These are phyloP conservation scores for Peronosclerospora sorghi DNA, from an alignment of 352 stramenopile species.

Conservation along the genomic window DNA sequence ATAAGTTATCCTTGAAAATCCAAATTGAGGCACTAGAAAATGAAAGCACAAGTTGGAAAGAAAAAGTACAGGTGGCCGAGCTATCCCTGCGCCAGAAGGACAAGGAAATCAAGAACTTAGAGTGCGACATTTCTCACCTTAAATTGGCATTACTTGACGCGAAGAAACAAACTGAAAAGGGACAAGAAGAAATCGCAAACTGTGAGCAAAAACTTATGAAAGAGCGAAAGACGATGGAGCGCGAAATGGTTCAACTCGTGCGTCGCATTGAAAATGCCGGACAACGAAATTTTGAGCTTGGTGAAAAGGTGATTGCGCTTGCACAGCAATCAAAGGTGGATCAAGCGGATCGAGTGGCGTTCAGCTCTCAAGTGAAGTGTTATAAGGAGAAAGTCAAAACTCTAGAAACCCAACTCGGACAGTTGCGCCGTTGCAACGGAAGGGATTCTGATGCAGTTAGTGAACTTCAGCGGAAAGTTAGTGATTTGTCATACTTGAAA, in stretches of 20 bases:
- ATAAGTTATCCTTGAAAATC: slow-evolving; percentile 20
- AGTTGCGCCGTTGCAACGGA: slow-evolving; percentile 13
- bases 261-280: slow-evolving; percentile 39
- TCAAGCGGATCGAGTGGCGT: slow-evolving; percentile 43
- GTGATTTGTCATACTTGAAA: slow-evolving; percentile 30
- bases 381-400: slow-evolving; percentile 44
- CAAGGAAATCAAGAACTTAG: slow-evolving; percentile 12
- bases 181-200: slow-evolving; percentile 25
- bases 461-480: slow-evolving; percentile 32
- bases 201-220: slow-evolving; percentile 48
- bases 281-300: slow-evolving; percentile 42
- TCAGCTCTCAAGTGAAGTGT: slow-evolving; percentile 53
- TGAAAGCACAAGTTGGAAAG: slow-evolving; percentile 13
- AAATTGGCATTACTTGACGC: slow-evolving; percentile 20
- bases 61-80: slow-evolving; percentile 16
- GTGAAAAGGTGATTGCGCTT: slow-evolving; percentile 49
- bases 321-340: slow-evolving; percentile 50
- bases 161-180: slow-evolving; percentile 16
- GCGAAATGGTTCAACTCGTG: slow-evolving; percentile 38
- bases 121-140: slow-evolving; percentile 17
- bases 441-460: slow-evolving; percentile 19
- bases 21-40: slow-evolving; percentile 19
- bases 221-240: slow-evolving; percentile 46
- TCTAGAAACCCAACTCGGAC: slow-evolving; percentile 28
- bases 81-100: slow-evolving; percentile 19